Evolutionary conservation across 1,284 basidiomycete species (phyloP), one percentile per base, ranked within the genome.

Genomic region (Pseudozyma flocculosa): DNA sequence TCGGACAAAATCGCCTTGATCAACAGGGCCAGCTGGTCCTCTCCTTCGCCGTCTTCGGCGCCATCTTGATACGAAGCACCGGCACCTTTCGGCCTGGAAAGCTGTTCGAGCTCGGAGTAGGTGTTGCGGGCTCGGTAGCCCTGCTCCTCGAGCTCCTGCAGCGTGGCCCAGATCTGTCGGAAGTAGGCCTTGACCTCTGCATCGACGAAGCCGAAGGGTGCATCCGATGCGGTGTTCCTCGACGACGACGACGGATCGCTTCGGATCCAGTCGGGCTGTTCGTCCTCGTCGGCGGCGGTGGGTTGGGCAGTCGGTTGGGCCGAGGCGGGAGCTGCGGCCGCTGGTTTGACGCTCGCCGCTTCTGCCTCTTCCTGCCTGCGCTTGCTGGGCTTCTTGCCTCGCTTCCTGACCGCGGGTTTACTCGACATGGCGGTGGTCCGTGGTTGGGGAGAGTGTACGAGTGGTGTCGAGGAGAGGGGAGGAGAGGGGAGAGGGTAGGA

Each of bases 1-100:
- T 78, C 75, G 21, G 56, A 50, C 29, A 76, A 59, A 7, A 68
- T 70, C 2, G 75, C 75, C 41, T 72, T 61, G n/a, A 77, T 40
- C 2, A 78, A 63, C 11, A 72, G 39, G 13, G 54, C 43, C 4
- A 63, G 48, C 29, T 77, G 69, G n/a, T 70, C 63, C 5, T 52
- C 52, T 4, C 58, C 48, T n/a, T 45, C 56, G 0, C 49, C 61
- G 2, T 53, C 40, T 5, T 54, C 59, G 8, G 51, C 50, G 14
- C 14, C 24, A 18, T 22, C 39, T 15, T 40, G 21, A n/a, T 52
- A 37, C 22, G 46, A 23, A 10, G 44, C 42, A 11, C 26, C 40
- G 21, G 44, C 14, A 1, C 18, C 21, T 13, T 18, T 40, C n/a
- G 39, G 41, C 17, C 40, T 45, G 2, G 48, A 40, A 3, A 29